Evolutionary conservation across 1,284 basidiomycete species (phyloP), one percentile per base, ranked within the genome.

Genomic region (Cutaneotrichosporon dermatis): DNA sequence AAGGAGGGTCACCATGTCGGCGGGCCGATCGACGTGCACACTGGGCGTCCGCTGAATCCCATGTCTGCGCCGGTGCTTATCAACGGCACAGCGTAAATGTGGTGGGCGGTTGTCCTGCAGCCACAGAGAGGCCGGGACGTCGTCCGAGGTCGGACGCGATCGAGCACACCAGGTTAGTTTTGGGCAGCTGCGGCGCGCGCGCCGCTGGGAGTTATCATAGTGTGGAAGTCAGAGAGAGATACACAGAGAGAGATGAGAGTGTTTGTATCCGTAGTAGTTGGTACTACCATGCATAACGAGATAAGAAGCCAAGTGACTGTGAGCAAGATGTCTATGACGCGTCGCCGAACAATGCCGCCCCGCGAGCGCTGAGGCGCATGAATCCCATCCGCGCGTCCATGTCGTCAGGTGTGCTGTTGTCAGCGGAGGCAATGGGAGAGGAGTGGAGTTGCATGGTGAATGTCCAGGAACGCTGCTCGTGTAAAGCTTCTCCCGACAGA

Each of bases 341-440:
- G 55, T 76, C 74, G 25, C 73, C 73, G 43, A 74, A 76, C n/a
- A 76, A 55, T 1, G 69, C 70, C 35, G 57, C 59, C 4, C 69
- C 73, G 12, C 74, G 62, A n/a, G 59, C 45, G 10, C 68, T 71
- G 11, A 71, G 56, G 36, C 65, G 64, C 61, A 70, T 67, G 58
- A 69, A 75, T 15, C 63, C 71, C 67, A 72, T 68, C 43, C 66
- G 62, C 4, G 69, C 69, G 59, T 76, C 72, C n/a, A 60, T 36
- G 49, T 75, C 73, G 55, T 72, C 71, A 25, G 73, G 63, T 5
- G 65, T 66, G 50, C 74, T 75, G 57, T 8, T 11, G 54, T 59
- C 10, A 59, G 58, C 39, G 15, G 25, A 25, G 25, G 25, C 25
- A 25, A 25, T 25, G 25, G 25, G 25, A 25, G 25, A 25, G 25